phyloP scores from a whole-genome alignment of 2,329 filamentous ascomycete species.

The Zelopaecilomyces penicillatus region DNA sequence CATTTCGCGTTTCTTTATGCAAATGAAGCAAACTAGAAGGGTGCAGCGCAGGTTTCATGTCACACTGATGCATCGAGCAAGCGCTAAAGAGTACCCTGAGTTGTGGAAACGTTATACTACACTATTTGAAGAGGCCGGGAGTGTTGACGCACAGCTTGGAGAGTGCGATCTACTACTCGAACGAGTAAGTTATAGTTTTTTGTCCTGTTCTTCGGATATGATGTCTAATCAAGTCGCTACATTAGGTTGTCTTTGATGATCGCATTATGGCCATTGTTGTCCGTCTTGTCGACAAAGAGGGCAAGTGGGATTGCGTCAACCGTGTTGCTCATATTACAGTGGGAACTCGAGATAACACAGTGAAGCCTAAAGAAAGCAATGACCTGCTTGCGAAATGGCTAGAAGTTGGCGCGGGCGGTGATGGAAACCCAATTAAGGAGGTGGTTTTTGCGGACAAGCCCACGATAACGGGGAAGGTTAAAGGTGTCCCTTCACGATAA shows the following conservation, averaged over 20 bases:
- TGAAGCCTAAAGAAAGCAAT: conserved; percentile 96
- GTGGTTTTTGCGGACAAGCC: conserved; percentile 42
- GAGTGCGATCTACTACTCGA: conserved; percentile 56
- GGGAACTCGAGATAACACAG: conserved; percentile 62
- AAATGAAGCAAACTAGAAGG: conserved; percentile 64
- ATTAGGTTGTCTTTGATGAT: conserved; percentile 68
- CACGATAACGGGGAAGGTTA: conserved; percentile 37
- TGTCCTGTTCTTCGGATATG: conserved; percentile 4
- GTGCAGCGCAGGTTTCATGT: conserved; percentile 87
- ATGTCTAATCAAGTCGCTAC: background rate
- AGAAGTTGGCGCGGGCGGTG: conserved; percentile 38
- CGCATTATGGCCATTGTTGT: conserved; percentile 89
- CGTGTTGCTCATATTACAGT: conserved; percentile 79
- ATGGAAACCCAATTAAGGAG: conserved; percentile 36
- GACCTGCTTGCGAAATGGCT: conserved; percentile 71
- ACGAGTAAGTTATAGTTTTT: conserved; percentile 32
- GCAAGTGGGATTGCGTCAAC: conserved; percentile 64
- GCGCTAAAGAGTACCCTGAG: conserved; percentile 49
- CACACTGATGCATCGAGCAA: conserved; percentile 78
- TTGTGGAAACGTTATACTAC: conserved; percentile 67
- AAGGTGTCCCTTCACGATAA: conserved; percentile 41
- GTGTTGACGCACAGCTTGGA: conserved; percentile 39
- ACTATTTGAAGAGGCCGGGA: conserved; percentile 40
- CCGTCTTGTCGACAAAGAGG: conserved; percentile 52
- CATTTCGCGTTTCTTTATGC: conserved; percentile 54